Conservation (phyloP, 129 eudicot species). For the Mikania micrantha region DNA sequence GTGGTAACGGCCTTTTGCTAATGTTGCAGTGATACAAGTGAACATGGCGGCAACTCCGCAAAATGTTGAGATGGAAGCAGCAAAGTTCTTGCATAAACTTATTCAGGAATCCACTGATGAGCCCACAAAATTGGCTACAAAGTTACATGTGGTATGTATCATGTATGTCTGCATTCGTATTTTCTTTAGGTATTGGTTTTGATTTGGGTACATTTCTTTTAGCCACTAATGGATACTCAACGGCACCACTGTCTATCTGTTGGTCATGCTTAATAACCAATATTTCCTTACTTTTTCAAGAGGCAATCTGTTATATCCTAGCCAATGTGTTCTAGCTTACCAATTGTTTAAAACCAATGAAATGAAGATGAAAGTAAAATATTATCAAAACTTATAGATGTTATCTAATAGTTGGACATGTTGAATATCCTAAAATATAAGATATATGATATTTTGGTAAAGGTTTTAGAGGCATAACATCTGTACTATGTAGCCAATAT, state of each 20-base stretch:
- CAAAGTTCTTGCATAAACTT: slow-evolving; percentile 91
- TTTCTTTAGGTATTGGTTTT: too few species aligned
- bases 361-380: not conserved
- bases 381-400: not conserved
- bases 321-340: not conserved
- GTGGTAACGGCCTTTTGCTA: not conserved
- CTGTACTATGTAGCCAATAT: not conserved
- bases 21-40: slow-evolving; percentile 14
- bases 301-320: not conserved
- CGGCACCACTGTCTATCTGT: too few species aligned
- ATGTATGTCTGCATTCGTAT: too few species aligned
- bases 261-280: not conserved
- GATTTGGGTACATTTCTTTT: not conserved
- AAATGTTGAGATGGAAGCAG: slow-evolving; percentile 93
- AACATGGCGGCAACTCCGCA: slow-evolving; percentile 74
- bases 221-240: not conserved
- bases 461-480: not conserved
- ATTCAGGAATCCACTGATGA: slow-evolving; percentile 95
- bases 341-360: not conserved
- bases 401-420: not conserved
- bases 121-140: slow-evolving; percentile 96
- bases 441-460: not conserved
- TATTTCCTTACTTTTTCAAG: not conserved
- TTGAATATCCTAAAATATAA: not conserved
- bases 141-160: slow-evolving; percentile 73